Conservation (phyloP, 331 rosid species). For the Arachis monticola region DNA sequence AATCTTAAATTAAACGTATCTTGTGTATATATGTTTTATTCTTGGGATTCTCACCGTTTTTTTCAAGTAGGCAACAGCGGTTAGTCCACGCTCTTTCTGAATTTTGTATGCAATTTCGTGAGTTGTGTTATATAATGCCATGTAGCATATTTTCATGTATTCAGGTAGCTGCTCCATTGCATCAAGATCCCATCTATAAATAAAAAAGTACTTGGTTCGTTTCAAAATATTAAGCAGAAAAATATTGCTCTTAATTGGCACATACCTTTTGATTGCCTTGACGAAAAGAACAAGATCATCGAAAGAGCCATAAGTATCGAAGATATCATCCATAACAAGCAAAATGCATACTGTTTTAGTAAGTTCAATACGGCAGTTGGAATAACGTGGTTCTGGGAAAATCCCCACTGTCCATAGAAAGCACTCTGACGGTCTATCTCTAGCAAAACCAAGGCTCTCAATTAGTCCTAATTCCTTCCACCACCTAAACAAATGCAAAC, state of each 20-base stretch:
- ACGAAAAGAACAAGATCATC: conserved; percentile 56
- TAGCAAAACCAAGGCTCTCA: conserved; percentile 48
- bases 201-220: background rate
- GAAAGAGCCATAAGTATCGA: conserved; percentile 49
- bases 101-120: conserved; percentile 50
- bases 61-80: conserved; percentile 42
- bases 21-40: background rate
- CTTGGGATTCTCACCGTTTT: conserved; percentile 40
- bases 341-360: conserved; percentile 49
- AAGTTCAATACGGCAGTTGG: conserved; percentile 50
- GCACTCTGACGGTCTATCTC: conserved; percentile 58
- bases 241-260: background rate
- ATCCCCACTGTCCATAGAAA: conserved; percentile 58
- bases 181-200: conserved; percentile 56
- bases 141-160: conserved; percentile 54
- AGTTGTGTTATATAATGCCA: conserved; percentile 54
- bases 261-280: conserved; percentile 52
- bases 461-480: conserved; percentile 53
- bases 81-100: conserved; percentile 43
- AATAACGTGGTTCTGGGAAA: conserved; percentile 47
- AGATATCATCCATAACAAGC: conserved; percentile 51
- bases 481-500: conserved; percentile 45
- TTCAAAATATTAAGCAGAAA: no score
- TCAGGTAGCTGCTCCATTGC: conserved; percentile 48
- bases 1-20: background rate